Percentiles rank a stretch among this genome's conserved stretches.
These are phyloP conservation scores for Colletotrichum theobromicola DNA, from an alignment of 2,329 filamentous ascomycete species.

Conservation along the genomic window DNA sequence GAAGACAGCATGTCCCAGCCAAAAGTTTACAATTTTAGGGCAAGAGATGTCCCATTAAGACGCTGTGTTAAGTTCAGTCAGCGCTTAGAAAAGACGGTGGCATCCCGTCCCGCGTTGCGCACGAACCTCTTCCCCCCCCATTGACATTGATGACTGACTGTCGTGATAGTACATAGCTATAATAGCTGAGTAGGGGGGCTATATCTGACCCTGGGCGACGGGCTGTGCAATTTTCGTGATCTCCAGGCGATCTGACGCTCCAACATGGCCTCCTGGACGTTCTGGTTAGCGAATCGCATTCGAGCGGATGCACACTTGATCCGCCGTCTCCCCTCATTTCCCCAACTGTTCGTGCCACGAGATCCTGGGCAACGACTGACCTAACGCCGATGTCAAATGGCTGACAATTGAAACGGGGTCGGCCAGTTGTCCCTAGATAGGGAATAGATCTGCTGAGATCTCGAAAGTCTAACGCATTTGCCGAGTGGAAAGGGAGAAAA, in stretches of 20 bases:
- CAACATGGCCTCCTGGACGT: not conserved
- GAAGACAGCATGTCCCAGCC: not conserved
- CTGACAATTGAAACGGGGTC: conserved; percentile 13
- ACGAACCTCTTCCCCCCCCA: not conserved
- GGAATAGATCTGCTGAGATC: not conserved
- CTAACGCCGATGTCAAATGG: conserved; percentile 16
- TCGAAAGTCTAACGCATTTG: not conserved
- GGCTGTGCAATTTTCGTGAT: conserved; percentile 8
- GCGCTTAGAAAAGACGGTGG: not conserved
- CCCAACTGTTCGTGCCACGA: conserved; percentile 13
- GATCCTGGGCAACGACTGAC: not conserved
- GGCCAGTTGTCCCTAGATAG: not conserved
- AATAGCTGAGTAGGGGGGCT: not conserved
- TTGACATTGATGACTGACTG: not conserved
- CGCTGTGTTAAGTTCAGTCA: not conserved
- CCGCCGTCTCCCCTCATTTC: not conserved
- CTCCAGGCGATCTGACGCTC: conserved; percentile 4
- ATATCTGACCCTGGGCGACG: not conserved
- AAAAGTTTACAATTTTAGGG: not conserved
- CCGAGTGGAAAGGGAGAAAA: not conserved
- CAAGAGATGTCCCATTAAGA: not conserved
- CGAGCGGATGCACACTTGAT: not conserved
- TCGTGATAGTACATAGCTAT: not conserved
- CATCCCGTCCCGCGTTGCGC: not conserved
- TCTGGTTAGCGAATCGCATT: conserved; percentile 15